Evolutionary conservation across 2,329 filamentous ascomycete species (phyloP).

Genomic region (Chrysosporium queenslandicum): DNA sequence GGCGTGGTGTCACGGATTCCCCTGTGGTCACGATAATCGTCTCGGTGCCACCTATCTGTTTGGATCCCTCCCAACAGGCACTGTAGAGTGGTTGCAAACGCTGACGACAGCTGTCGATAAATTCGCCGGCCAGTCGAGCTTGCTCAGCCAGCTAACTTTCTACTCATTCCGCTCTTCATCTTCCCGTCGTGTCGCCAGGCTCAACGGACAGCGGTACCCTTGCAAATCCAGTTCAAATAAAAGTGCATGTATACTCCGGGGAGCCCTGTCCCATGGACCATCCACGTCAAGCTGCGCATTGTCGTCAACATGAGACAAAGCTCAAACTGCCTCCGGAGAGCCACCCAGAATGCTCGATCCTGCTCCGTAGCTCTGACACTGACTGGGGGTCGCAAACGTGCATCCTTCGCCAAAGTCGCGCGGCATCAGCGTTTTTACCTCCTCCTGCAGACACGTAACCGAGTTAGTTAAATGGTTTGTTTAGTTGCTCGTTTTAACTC

Average conservation of each 20-base stretch:
- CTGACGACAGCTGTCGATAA: background rate
- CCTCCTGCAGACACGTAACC: too few relatives aligned
- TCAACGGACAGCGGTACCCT: background rate
- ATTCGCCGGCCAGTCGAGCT: background rate
- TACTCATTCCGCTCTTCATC: background rate
- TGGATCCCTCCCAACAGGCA: background rate
- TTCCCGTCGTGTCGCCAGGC: background rate
- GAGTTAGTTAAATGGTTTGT: too few relatives aligned
- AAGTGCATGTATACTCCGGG: background rate
- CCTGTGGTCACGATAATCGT: background rate
- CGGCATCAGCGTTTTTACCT: too few relatives aligned
- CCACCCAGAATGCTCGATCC: conserved; percentile 1
- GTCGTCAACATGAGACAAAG: conserved; percentile 2
- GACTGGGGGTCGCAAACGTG: too few relatives aligned
- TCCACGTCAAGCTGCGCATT: background rate
- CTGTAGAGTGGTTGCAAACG: background rate
- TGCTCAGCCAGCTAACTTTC: background rate
- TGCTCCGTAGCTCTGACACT: background rate
- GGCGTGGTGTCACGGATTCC: background rate
- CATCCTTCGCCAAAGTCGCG: too few relatives aligned
- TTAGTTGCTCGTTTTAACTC: background rate
- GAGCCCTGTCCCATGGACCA: background rate
- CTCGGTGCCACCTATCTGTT: conserved; percentile 2
- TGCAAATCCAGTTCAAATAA: background rate
- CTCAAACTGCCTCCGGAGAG: conserved; percentile 4